These are phyloP conservation scores for Gossypium stocksii DNA, from an alignment of 345 rosid species.

Conservation along the genomic window DNA sequence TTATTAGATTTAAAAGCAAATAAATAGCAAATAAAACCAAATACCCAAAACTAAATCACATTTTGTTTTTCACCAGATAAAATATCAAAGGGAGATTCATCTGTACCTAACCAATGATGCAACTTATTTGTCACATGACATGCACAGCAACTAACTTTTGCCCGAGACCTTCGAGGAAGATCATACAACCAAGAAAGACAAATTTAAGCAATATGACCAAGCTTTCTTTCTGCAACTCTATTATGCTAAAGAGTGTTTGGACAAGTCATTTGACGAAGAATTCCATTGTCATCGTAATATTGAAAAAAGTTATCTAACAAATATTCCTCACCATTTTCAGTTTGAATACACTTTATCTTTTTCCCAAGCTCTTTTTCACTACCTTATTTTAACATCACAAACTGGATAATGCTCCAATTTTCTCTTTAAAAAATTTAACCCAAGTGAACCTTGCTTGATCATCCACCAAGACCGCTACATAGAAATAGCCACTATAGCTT, in stretches of 20 bases:
- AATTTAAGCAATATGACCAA: too few species aligned
- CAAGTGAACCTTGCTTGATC: neutral
- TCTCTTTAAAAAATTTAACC: neutral
- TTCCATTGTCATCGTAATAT: neutral
- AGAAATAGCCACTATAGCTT: neutral
- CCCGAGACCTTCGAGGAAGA: neutral
- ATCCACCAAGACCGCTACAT: neutral
- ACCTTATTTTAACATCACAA: neutral
- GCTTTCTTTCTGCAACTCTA: neutral
- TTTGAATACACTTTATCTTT: neutral
- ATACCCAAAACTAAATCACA: constrained; percentile 11
- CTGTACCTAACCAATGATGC: neutral
- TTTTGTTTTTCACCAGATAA: constrained; percentile 4
- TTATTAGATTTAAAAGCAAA: too few species aligned
- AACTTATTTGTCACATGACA: neutral
- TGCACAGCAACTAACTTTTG: neutral
- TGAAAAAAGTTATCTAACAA: neutral
- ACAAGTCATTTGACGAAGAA: neutral
- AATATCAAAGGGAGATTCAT: neutral
- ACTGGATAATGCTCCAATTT: neutral
- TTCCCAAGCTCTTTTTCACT: neutral
- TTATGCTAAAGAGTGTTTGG: constrained; percentile 8
- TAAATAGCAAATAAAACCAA: constrained; percentile 2
- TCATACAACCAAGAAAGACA: too few species aligned
- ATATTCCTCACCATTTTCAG: neutral